Conservation (phyloP, 257 asterid genomes). For the Solanum rostratum region DNA sequence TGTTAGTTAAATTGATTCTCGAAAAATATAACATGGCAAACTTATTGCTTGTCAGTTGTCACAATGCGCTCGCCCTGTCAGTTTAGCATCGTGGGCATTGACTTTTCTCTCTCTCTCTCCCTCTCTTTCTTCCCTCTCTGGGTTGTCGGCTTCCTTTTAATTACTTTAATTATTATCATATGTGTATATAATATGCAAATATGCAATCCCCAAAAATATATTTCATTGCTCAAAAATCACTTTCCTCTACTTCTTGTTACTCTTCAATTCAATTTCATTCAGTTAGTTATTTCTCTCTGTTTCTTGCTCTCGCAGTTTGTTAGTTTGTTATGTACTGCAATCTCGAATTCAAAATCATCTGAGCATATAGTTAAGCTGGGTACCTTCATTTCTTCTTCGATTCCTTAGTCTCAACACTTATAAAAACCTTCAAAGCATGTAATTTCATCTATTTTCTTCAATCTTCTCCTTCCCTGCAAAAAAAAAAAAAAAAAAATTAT, state of each 20-base stretch:
- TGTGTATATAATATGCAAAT: not conserved
- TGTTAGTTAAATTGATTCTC: no score
- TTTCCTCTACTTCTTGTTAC: not conserved
- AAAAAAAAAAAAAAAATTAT: not conserved
- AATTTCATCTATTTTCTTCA: slow-evolving; percentile 9
- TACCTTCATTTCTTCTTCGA: not conserved
- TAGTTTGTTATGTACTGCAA: not conserved
- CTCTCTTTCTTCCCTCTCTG: not conserved
- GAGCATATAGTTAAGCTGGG: slow-evolving; percentile 7
- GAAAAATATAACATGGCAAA: no score
- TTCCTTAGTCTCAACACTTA: slow-evolving; percentile 46
- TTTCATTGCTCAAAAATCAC: not conserved
- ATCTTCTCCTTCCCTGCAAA: not conserved
- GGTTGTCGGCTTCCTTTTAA: not conserved
- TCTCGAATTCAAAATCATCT: not conserved
- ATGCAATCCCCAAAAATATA: not conserved
- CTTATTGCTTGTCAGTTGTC: not conserved
- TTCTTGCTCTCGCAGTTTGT: not conserved
- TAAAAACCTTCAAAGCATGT: slow-evolving; percentile 53
- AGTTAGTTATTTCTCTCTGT: not conserved
- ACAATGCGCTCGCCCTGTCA: not conserved
- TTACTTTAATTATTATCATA: not conserved
- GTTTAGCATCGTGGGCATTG: slow-evolving; percentile 6
- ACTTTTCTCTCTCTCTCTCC: not conserved
- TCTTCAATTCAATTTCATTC: not conserved